These are phyloP conservation scores for Austroboletus olivaceoglutinosus DNA, from an alignment of 1,284 basidiomycete genomes.

Conservation along the genomic window DNA sequence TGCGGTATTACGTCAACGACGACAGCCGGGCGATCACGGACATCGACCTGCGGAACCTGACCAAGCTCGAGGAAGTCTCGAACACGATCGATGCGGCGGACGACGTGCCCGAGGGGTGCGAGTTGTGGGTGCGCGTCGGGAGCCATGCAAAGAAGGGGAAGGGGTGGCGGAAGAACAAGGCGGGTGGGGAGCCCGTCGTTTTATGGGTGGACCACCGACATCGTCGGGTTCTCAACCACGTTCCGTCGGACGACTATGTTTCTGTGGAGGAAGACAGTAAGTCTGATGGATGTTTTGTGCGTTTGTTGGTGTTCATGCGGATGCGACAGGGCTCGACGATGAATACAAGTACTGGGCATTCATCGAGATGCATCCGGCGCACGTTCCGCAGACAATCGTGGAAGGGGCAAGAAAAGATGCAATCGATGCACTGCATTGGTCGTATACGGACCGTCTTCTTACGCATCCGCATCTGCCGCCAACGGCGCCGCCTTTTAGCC, in stretches of 20 bases:
- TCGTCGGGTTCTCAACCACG: constrained; percentile 49
- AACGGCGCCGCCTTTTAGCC: constrained; percentile 61
- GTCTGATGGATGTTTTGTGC: constrained; percentile 25
- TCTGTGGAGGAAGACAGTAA: constrained; percentile 54
- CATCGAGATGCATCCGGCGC: constrained; percentile 71
- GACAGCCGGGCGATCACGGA: constrained; percentile 60
- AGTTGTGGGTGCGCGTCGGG: constrained; percentile 49
- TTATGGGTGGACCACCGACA: constrained; percentile 66
- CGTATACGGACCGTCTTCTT: constrained; percentile 69
- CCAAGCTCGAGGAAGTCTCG: constrained; percentile 49
- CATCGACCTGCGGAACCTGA: constrained; percentile 53
- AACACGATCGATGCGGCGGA: constrained; percentile 45
- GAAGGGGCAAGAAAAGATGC: constrained; percentile 58
- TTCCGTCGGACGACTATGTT: constrained; percentile 33
- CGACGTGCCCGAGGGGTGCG: constrained; percentile 43
- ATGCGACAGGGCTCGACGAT: constrained; percentile 54
- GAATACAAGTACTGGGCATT: constrained; percentile 77
- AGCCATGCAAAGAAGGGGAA: constrained; percentile 23
- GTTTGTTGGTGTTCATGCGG: constrained; percentile 11
- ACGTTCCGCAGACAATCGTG: constrained; percentile 46
- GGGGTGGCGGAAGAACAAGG: constrained; percentile 29
- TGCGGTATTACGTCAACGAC: constrained; percentile 64
- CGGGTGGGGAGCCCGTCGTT: constrained; percentile 40
- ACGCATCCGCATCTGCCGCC: constrained; percentile 46
- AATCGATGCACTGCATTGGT: constrained; percentile 69